Percentiles rank a stretch among this genome's conserved stretches.
Evolutionary conservation across 768 basidiomycete species (phyloP).

Genomic region (Auricularia sp.): DNA sequence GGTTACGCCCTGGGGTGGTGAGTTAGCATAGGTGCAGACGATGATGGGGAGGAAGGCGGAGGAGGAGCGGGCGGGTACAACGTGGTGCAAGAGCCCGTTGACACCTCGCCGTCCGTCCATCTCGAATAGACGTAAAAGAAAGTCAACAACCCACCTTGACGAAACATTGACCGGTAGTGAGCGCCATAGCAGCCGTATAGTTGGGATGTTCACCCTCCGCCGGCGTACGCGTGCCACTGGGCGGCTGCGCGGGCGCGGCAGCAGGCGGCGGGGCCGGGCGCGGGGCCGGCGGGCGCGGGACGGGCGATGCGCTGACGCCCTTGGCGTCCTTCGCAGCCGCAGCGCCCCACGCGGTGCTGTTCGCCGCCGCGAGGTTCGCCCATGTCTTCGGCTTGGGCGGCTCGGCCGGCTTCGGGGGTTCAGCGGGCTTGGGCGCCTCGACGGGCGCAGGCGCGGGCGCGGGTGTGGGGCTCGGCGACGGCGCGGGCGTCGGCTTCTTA

Average conservation of each 20-base stretch:
- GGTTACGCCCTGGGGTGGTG: slow-evolving; percentile 47
- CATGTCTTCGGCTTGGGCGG: slow-evolving; percentile 65
- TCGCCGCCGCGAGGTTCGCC: slow-evolving; percentile 84
- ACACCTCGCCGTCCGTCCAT: too few species aligned
- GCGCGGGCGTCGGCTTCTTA: slow-evolving; percentile 14
- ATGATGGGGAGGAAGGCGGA: too few species aligned
- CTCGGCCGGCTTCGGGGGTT: slow-evolving; percentile 28
- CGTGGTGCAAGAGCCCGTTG: too few species aligned
- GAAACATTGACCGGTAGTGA: slow-evolving; percentile 75
- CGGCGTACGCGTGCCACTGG: slow-evolving; percentile 27
- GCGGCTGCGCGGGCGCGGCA: slow-evolving; percentile 8
- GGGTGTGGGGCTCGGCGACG: slow-evolving; percentile 2
- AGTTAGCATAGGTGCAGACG: too few species aligned
- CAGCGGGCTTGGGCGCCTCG: slow-evolving; percentile 17
- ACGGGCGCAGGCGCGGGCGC: slow-evolving; percentile 21
- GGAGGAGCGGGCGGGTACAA: too few species aligned
- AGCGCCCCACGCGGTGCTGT: slow-evolving; percentile 75
- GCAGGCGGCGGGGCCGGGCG: slow-evolving; percentile 1
- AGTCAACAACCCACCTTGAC: slow-evolving; percentile 55
- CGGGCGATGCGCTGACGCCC: slow-evolving; percentile 55
- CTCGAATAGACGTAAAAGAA: slow-evolving; percentile 7
- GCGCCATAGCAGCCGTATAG: slow-evolving; percentile 44
- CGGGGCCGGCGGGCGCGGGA: slow-evolving; percentile 30
- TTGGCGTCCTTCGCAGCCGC: slow-evolving; percentile 69
- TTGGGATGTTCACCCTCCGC: slow-evolving; percentile 38